phyloP scores from a whole-genome alignment of 176 grass and related monocot species.

The Luzula sylvatica region DNA sequence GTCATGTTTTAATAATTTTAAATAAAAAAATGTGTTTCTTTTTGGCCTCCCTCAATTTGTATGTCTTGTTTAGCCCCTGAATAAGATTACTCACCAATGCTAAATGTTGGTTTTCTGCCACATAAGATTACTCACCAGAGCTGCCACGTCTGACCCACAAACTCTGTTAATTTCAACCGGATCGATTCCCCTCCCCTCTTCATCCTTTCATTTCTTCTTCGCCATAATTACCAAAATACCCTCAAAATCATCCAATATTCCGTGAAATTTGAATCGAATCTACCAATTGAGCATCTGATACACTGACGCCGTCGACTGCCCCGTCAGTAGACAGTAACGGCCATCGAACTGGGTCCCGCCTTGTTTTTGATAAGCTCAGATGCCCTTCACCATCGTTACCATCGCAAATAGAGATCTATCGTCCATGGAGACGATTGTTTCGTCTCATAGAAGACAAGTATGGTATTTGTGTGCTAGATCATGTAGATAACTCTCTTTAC shows the following conservation, averaged over 20 bases:
- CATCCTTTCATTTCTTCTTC: too few species aligned
- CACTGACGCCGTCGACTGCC: neutral
- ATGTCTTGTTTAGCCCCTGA: too few species aligned
- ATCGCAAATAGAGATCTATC: constrained; percentile 83
- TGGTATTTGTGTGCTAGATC: constrained; percentile 81
- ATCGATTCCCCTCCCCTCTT: too few species aligned
- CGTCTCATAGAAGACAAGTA: constrained; percentile 65
- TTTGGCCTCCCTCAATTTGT: too few species aligned
- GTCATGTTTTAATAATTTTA: too few species aligned
- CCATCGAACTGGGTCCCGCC: constrained; percentile 10
- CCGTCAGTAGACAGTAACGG: too few species aligned
- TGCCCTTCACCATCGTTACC: constrained; percentile 97
- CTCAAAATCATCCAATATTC: constrained; percentile 15
- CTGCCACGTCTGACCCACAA: too few species aligned
- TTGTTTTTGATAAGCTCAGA: constrained; percentile 65
- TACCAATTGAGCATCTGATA: constrained; percentile 7
- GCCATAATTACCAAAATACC: neutral
- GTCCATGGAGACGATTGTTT: constrained; percentile 63
- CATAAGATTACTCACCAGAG: too few species aligned
- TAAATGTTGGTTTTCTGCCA: too few species aligned
- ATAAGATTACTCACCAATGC: too few species aligned
- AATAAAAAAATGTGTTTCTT: too few species aligned
- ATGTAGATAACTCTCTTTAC: constrained; percentile 87
- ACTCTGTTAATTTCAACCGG: too few species aligned
- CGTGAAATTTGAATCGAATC: constrained; percentile 18